Evolutionary conservation across 2,329 filamentous ascomycete genomes (phyloP).

Genomic region (Seiridium cupressi): DNA sequence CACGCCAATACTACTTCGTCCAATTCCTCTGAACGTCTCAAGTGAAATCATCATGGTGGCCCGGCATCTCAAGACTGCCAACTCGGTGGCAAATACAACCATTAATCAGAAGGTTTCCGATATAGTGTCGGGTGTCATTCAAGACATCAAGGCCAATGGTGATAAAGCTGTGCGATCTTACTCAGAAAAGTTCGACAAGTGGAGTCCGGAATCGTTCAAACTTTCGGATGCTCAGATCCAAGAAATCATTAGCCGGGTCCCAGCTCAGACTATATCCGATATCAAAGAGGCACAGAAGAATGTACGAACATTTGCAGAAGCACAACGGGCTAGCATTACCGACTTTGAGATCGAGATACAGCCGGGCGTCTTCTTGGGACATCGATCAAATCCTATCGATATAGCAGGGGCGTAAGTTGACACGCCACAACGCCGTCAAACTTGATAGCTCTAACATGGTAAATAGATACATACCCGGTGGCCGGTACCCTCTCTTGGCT

Average conservation of each 20-base stretch:
- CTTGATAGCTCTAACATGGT: not conserved
- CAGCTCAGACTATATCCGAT: slow-evolving; percentile 38
- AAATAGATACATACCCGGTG: slow-evolving; percentile 45
- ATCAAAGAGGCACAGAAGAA: slow-evolving; percentile 45
- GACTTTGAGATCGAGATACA: slow-evolving; percentile 52
- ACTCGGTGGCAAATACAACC: slow-evolving; percentile 15
- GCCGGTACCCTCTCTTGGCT: slow-evolving; percentile 51
- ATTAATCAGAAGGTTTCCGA: slow-evolving; percentile 28
- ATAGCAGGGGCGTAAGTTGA: slow-evolving; percentile 38
- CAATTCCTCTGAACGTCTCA: too few relatives aligned
- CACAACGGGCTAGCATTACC: slow-evolving; percentile 40
- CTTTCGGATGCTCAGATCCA: slow-evolving; percentile 43
- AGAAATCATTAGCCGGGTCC: slow-evolving; percentile 39
- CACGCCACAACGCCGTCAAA: not conserved
- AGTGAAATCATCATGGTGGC: slow-evolving; percentile 13
- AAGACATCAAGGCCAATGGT: slow-evolving; percentile 42
- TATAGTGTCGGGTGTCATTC: slow-evolving; percentile 47
- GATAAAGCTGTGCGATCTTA: slow-evolving; percentile 47
- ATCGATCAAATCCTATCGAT: slow-evolving; percentile 47
- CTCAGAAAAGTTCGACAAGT: slow-evolving; percentile 53
- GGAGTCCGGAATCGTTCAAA: slow-evolving; percentile 47
- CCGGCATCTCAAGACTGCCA: slow-evolving; percentile 19
- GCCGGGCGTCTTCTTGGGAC: slow-evolving; percentile 48
- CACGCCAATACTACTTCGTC: too few relatives aligned
- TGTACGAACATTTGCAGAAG: slow-evolving; percentile 46